phyloP scores from a whole-genome alignment of 164 flowering plant species.

The Houttuynia cordata region DNA sequence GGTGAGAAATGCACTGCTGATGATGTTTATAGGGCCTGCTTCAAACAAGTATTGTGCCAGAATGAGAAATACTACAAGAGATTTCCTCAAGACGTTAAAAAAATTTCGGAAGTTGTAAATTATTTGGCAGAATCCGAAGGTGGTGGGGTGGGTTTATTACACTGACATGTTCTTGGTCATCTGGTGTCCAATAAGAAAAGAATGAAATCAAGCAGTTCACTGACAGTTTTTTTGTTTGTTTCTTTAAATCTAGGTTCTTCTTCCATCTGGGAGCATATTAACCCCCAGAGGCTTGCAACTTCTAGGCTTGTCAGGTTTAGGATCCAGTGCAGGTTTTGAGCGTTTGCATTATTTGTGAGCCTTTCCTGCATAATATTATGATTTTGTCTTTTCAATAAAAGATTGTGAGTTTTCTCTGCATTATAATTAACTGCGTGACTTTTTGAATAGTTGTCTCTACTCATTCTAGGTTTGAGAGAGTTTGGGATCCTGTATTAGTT shows the following conservation, averaged over 20 bases:
- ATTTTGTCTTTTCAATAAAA: neutral
- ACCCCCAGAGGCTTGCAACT: slow-evolving; percentile 77
- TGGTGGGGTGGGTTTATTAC: slow-evolving; percentile 54
- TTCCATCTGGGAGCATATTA: slow-evolving; percentile 88
- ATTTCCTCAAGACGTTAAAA: slow-evolving; percentile 79
- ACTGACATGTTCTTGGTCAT: too few species aligned
- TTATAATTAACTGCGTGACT: neutral
- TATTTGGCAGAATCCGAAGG: slow-evolving; percentile 65
- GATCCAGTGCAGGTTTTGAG: slow-evolving; percentile 87
- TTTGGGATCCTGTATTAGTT: slow-evolving; percentile 82
- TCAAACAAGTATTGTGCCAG: slow-evolving; percentile 46
- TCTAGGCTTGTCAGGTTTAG: slow-evolving; percentile 77
- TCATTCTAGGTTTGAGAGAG: slow-evolving; percentile 73
- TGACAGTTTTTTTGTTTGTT: neutral
- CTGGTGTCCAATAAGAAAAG: too few species aligned
- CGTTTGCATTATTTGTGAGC: slow-evolving; percentile 86
- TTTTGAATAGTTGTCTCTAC: neutral
- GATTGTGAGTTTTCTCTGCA: neutral
- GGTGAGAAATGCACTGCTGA: slow-evolving; percentile 75
- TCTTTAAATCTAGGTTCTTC: slow-evolving; percentile 43
- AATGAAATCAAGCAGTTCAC: too few species aligned
- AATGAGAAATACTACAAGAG: slow-evolving; percentile 87
- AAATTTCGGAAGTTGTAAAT: slow-evolving; percentile 66
- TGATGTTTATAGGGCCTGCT: slow-evolving; percentile 53
- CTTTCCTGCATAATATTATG: too few species aligned